Base-by-base conservation (phyloP, 441 rosid genomes). In the Pelargonium myrrhifolium region DNA sequence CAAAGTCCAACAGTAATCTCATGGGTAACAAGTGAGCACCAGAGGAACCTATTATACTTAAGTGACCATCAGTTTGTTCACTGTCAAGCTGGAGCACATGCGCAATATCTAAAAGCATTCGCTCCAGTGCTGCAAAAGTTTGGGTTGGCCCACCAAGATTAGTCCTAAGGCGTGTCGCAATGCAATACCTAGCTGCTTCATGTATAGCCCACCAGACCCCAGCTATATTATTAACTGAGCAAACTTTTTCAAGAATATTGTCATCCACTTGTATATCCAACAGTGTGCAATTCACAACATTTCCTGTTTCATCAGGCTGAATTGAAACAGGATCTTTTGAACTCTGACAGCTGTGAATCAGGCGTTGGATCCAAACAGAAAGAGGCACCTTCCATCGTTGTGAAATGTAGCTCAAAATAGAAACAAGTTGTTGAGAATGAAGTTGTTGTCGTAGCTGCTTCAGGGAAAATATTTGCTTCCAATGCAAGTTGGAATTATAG, bases 201-300 rank as follows among this genome's bases (percentile, higher is more conserved):
- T 92, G 92, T 79, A 94, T 79, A 81, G 98, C 99, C 99, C 99
- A 94, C 97, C 96, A 94, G 70, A 94, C 89, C 64, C 96, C 93
- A 65, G 98, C 98, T 78, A 92, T 76, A 76, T 87, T 83, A 81
- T 89, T 89, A 64, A 89, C 92, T 42, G 82, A 80, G 81, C 93
- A 86, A 66, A 86, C 78, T 73, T 83, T 89, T 82, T 92, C 90
- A 42, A 94, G 84, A 78, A 81, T 51, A 74, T 88, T 85, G 71
- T 86, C 88, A 47, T 88, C 90, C 77, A 87, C 80, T 73, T 86
- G 79, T 71, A 82, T 74, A 66, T 80, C 83, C 80, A 88, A 62
- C 89, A 84, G 85, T 53, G 79, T 78, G 72, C 65, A 85, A 81
- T 69, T 75, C 14, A 72, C 65, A 75, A 75, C 68, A 67, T 73